phyloP scores from a whole-genome alignment of 352 stramenopile genomes.

The Phytophthora idaei region DNA sequence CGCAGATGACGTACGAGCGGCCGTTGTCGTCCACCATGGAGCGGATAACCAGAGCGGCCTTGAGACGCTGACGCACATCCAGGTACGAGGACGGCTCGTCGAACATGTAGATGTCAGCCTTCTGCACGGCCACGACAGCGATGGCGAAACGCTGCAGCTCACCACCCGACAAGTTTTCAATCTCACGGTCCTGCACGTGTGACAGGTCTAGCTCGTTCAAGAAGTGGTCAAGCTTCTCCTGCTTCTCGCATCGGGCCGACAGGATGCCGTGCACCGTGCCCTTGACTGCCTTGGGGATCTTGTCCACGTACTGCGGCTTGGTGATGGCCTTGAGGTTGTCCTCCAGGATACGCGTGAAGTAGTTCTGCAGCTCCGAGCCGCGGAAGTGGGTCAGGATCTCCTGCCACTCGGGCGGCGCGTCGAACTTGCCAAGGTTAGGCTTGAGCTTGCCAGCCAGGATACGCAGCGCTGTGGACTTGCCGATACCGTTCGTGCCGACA shows the following conservation, averaged over 20 bases:
- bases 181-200: conserved; percentile 97
- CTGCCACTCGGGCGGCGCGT: conserved; percentile 98
- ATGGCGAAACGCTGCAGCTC: conserved; percentile 99
- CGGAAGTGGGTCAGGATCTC: conserved; percentile 99
- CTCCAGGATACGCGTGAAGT: conserved; percentile 99
- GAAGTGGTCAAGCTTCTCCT: conserved; percentile 83
- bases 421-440: conserved; percentile 98
- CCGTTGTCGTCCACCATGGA: conserved; percentile 92
- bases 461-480: conserved; percentile 99
- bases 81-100: conserved; percentile 99
- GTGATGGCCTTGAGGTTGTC: conserved; percentile 99
- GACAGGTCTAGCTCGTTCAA: conserved; percentile 94
- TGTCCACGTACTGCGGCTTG: conserved; percentile 99
- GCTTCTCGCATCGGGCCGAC: conserved; percentile 92
- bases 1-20: conserved; percentile 97
- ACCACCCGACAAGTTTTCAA: conserved; percentile 96
- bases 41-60: conserved; percentile 98
- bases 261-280: conserved; percentile 95
- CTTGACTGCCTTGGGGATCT: conserved; percentile 97
- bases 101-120: conserved; percentile 99
- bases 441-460: conserved; percentile 99
- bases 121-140: conserved; percentile 94
- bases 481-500: conserved; percentile 99
- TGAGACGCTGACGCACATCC: conserved; percentile 99
- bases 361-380: conserved; percentile 98